phyloP scores from a whole-genome alignment of 345 rosid genomes.

The Gossypium bickii region DNA sequence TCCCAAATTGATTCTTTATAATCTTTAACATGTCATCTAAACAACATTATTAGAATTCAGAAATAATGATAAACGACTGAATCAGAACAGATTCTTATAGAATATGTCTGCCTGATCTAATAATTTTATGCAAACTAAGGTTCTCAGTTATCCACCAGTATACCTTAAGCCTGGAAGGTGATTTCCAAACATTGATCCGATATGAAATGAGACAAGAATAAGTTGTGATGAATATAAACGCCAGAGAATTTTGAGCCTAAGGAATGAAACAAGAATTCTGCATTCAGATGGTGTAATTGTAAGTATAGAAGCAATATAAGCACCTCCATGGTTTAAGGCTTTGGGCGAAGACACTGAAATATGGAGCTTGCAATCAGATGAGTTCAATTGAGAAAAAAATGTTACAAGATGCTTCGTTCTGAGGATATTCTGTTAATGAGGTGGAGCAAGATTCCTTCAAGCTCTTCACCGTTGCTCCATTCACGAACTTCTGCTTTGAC shows the following conservation, averaged over 20 bases:
- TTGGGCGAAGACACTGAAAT: conserved; percentile 6
- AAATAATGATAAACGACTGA: background rate
- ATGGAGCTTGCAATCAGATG: conserved; percentile 6
- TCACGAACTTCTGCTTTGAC: conserved; percentile 65
- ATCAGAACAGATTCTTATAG: background rate
- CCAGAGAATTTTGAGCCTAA: too few species aligned
- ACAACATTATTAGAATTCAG: background rate
- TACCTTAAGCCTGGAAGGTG: too few species aligned
- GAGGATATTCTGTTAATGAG: conserved; percentile 33
- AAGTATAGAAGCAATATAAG: background rate
- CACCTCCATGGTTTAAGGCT: conserved; percentile 2
- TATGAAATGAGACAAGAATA: too few species aligned
- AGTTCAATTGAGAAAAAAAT: conserved; percentile 15
- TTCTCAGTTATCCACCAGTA: too few species aligned
- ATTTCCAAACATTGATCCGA: too few species aligned
- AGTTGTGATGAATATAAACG: too few species aligned
- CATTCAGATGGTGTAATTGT: background rate
- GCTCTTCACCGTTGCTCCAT: conserved; percentile 70
- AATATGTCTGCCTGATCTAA: background rate
- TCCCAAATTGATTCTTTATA: background rate
- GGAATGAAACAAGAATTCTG: too few species aligned
- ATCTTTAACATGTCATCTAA: background rate
- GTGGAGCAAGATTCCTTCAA: conserved; percentile 38
- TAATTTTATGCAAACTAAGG: too few species aligned
- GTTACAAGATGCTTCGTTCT: conserved; percentile 7